Evolutionary conservation across 495 filamentous ascomycete genomes (phyloP).

Genomic region (Podospora didyma): DNA sequence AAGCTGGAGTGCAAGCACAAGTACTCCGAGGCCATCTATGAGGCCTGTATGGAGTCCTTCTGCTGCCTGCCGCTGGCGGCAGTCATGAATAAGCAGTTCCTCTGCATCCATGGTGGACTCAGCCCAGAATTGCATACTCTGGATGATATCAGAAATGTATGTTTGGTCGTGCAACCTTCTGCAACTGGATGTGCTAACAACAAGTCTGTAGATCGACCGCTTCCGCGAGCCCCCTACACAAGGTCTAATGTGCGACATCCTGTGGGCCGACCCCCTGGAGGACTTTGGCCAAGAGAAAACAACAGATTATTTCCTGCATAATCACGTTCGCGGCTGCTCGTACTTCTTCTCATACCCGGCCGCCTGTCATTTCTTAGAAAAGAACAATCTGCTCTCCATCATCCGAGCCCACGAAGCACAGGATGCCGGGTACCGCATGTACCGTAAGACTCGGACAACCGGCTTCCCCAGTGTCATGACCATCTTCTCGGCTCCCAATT

Average conservation of each 20-base stretch:
- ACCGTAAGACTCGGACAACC: conserved; percentile 94
- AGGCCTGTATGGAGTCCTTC: conserved; percentile 98
- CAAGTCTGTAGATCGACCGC: conserved; percentile 73
- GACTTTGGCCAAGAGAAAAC: conserved; percentile 99
- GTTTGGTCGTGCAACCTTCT: conserved; percentile 25
- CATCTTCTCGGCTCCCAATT: conserved; percentile 98
- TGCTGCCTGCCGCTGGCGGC: conserved; percentile 90
- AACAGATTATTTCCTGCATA: conserved; percentile 94
- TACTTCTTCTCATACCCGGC: conserved; percentile 99
- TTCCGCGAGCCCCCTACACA: conserved; percentile 97
- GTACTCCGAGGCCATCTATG: conserved; percentile 93
- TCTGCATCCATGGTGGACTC: conserved; percentile 96
- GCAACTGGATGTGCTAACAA: conserved; percentile 4
- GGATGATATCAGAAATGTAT: conserved; percentile 83
- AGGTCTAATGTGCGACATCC: conserved; percentile 97
- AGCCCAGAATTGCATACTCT: conserved; percentile 94
- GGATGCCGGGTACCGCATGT: conserved; percentile 98
- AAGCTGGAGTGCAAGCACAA: conserved; percentile 99
- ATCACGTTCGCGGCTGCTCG: conserved; percentile 96
- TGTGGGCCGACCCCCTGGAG: conserved; percentile 98
- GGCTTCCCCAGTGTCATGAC: conserved; percentile 99
- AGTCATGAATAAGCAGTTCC: conserved; percentile 99
- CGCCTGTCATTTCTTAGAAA: conserved; percentile 96
- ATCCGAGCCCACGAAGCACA: conserved; percentile 99
- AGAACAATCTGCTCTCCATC: conserved; percentile 96